Base-by-base conservation (phyloP, 371 early-diverging fungal genomes). In the Rhizopus stolonifer region DNA sequence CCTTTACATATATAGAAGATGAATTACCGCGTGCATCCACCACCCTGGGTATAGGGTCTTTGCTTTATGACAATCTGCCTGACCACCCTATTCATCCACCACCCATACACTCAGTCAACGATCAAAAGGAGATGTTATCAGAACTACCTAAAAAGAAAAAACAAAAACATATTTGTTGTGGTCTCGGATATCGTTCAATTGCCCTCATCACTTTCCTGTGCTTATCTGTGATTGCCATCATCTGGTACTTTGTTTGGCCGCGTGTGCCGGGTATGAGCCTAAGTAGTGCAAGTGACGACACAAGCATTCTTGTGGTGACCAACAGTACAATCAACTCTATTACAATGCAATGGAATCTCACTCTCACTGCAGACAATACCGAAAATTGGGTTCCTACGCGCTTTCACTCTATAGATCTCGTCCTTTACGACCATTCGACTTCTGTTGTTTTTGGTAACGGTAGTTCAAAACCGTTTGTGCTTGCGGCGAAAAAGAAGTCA, bases 181-280 rank as follows among this genome's bases (percentile, higher is more conserved):
- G 64, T 15, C 9, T 64, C 25, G 29, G 29, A 1, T 29, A 29
- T 29, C 29, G 29, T 29, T 29, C 29, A 9, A 29, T 29, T 29
- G 29, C 29, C 34, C 36, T 18, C 47, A 49, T 33, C 25, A 52
- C 2, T 8, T 14, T 58, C 7, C 4, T 25, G 18, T 15, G 45
- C 9, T 1, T 58, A 7, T 50, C 38, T 1, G 22, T 64, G 10
- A 38, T 65, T 46, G 59, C 40, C 6, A 42, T 70, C 11, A 36
- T 69, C 13, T 62, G 64, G 61, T 73, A 58, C 36, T 69, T 73
- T 59, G 62, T 69, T 11, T 67, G 67, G 67, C 74, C 74, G n/a
- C 54, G 74, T 13, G 52, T 63, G 6, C 74, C 74, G 2, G 40
- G 9, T 34, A 18, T 65, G 14, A 18, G 31, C 3, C 21, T 70